These are phyloP conservation scores for Citrullus amarus DNA, from an alignment of 306 rosid genomes.

Conservation along the genomic window DNA sequence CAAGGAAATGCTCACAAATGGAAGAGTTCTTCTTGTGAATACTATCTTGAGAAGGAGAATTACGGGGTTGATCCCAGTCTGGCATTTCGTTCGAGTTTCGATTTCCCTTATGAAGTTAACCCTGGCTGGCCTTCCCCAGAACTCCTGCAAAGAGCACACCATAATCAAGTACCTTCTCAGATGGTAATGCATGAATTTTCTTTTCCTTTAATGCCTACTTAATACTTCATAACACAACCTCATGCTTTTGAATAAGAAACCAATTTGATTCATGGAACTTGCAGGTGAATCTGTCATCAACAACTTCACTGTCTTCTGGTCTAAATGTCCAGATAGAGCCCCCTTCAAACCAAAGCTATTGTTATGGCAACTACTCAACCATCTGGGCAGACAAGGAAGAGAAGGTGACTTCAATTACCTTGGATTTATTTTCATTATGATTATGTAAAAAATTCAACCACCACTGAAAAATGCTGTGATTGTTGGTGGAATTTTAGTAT, in stretches of 20 bases:
- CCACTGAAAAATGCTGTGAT: not conserved
- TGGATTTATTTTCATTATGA: not conserved
- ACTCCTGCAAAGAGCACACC: slow-evolving; percentile 32
- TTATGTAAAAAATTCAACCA: not conserved
- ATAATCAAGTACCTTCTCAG: slow-evolving; percentile 25
- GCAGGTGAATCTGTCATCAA: slow-evolving; percentile 49
- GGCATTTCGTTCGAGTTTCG: slow-evolving; percentile 23
- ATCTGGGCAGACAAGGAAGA: slow-evolving; percentile 29
- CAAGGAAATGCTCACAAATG: slow-evolving; percentile 27
- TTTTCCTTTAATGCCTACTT: not conserved
- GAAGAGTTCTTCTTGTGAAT: slow-evolving; percentile 27
- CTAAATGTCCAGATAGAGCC: slow-evolving; percentile 57
- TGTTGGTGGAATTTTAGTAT: not conserved
- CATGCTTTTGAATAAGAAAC: not conserved
- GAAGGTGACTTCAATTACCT: slow-evolving; percentile 28
- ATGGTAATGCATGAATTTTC: slow-evolving; percentile 24
- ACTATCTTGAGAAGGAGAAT: slow-evolving; percentile 28
- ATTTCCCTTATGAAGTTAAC: slow-evolving; percentile 32
- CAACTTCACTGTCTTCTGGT: slow-evolving; percentile 25
- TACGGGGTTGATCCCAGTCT: slow-evolving; percentile 31
- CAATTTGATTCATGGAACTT: slow-evolving; percentile 14
- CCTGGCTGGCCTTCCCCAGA: slow-evolving; percentile 24
- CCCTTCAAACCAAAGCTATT: slow-evolving; percentile 98
- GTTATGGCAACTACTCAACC: slow-evolving; percentile 19
- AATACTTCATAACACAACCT: too few species aligned